Evolutionary conservation across 352 stramenopile species (phyloP).

Genomic region (Phytopythium sindhum): DNA sequence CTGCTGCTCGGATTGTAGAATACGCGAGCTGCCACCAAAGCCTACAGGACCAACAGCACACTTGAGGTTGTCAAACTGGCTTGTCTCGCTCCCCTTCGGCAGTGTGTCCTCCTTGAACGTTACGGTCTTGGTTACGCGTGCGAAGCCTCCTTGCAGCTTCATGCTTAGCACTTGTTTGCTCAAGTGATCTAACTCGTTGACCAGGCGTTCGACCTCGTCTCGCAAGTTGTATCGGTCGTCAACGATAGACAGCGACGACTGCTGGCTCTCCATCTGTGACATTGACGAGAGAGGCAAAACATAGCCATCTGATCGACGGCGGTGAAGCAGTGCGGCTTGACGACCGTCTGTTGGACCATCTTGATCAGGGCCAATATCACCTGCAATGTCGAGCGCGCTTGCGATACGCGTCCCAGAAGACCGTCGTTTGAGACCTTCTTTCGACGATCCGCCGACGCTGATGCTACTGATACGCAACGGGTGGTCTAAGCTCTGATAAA

Average conservation of each 20-base stretch:
- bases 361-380: neutral
- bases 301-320: conserved; percentile 22
- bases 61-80: neutral
- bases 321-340: conserved; percentile 8
- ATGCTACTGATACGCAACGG: conserved; percentile 13
- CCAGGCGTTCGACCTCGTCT: conserved; percentile 47
- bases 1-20: conserved; percentile 50
- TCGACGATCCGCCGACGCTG: neutral
- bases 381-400: neutral
- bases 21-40: conserved; percentile 22
- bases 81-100: neutral
- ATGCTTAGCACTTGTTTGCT: conserved; percentile 46
- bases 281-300: conserved; percentile 11
- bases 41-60: conserved; percentile 17
- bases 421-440: neutral
- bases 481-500: conserved; percentile 60
- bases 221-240: conserved; percentile 37
- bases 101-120: neutral
- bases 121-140: neutral
- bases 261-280: conserved; percentile 9
- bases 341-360: neutral
- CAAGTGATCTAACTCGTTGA: conserved; percentile 35
- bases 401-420: conserved; percentile 3
- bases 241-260: conserved; percentile 2
- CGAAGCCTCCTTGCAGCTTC: conserved; percentile 22